These are phyloP conservation scores for Chlorella sp. DNA, from an alignment of 139 green algal species.

Conservation along the genomic window DNA sequence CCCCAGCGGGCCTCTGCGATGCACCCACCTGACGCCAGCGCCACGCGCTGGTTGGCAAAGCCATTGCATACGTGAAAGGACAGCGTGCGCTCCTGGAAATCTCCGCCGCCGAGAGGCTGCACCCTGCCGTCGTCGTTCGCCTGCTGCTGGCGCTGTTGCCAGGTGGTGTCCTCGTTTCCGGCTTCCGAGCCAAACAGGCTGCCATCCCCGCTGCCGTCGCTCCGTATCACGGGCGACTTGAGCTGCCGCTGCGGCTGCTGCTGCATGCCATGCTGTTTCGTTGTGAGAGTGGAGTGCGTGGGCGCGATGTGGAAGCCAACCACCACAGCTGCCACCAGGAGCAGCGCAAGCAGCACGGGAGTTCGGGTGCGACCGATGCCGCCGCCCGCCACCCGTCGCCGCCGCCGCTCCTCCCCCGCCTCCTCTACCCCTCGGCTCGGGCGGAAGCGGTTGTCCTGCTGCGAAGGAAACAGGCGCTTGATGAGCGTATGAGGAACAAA, in stretches of 20 bases:
- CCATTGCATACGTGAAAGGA: constrained; percentile 53
- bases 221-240: background rate
- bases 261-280: background rate
- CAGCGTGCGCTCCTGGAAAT: background rate
- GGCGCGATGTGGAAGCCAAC: background rate
- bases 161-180: background rate
- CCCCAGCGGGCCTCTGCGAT: background rate
- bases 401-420: background rate
- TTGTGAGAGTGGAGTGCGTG: background rate
- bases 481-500: too few relatives aligned
- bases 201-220: background rate
- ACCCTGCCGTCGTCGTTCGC: background rate
- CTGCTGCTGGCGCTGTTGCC: background rate
- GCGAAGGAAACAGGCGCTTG: background rate
- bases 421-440: background rate
- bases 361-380: background rate
- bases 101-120: background rate
- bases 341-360: background rate
- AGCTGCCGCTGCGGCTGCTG: background rate
- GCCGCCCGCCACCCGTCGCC: background rate
- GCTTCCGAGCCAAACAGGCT: background rate
- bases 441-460: background rate
- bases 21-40: constrained; percentile 40
- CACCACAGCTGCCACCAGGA: background rate
- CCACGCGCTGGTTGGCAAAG: constrained; percentile 57